Percentiles rank a stretch among this genome's conserved stretches.
Evolutionary conservation across 208 protist species (phyloP).

Genomic region (Crithidia sp.): DNA sequence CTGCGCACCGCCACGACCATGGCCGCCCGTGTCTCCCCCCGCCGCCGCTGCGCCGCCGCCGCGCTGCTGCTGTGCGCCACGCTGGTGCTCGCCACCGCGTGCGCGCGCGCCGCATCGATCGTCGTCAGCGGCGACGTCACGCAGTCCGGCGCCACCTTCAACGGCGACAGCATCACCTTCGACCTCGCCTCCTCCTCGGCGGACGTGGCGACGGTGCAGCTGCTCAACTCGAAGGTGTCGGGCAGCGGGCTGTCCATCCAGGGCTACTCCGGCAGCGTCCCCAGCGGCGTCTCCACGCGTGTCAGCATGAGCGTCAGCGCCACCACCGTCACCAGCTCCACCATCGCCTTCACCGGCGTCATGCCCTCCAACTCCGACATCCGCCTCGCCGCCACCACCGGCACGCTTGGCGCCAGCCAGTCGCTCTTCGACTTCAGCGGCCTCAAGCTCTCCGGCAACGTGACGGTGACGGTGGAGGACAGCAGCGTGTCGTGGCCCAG

Average conservation of each 20-base stretch:
- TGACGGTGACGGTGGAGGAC: slow-evolving; percentile 17
- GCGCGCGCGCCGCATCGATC: slow-evolving; percentile 9
- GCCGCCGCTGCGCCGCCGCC: slow-evolving; percentile 4
- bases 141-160: slow-evolving; percentile 2
- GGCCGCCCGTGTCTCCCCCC: not conserved
- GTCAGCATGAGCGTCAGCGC: slow-evolving; percentile 16
- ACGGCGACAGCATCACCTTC: slow-evolving; percentile 23
- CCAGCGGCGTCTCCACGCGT: slow-evolving; percentile 1
- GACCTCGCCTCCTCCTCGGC: slow-evolving; percentile 1
- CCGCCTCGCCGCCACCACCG: slow-evolving; percentile 20
- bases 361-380: slow-evolving; percentile 30
- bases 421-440: slow-evolving; percentile 34
- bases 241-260: slow-evolving; percentile 16
- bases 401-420: slow-evolving; percentile 9
- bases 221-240: slow-evolving; percentile 19
- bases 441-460: slow-evolving; percentile 14
- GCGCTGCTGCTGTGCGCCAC: slow-evolving; percentile 25
- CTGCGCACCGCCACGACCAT: too few relatives aligned
- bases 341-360: slow-evolving; percentile 13
- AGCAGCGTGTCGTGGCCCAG: slow-evolving; percentile 20
- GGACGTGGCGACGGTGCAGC: slow-evolving; percentile 23
- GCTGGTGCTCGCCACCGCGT: slow-evolving; percentile 25
- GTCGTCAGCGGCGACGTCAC: slow-evolving; percentile 4
- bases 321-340: slow-evolving; percentile 9
- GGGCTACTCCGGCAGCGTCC: not conserved